Evolutionary conservation across 768 basidiomycete genomes (phyloP).

Genomic region (Russula griseocarnosa): DNA sequence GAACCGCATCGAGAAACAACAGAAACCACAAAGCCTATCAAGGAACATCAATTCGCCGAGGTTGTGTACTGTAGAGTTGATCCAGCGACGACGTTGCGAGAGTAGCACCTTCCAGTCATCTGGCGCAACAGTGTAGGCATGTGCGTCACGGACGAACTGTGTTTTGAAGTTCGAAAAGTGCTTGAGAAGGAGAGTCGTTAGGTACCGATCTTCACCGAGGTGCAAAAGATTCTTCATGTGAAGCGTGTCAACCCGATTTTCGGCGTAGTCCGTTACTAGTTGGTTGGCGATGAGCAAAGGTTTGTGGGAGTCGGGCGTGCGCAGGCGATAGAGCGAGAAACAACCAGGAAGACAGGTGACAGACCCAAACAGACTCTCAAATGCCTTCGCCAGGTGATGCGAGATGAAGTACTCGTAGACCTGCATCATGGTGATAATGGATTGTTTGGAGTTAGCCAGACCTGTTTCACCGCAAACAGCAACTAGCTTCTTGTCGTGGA

Average conservation of each 20-base stretch:
- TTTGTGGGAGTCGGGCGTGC: constrained; percentile 93
- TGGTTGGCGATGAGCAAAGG: constrained; percentile 90
- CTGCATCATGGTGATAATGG: constrained; percentile 97
- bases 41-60: constrained; percentile 88
- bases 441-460: constrained; percentile 90
- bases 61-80: constrained; percentile 99
- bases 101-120: constrained; percentile 92
- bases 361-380: constrained; percentile 94
- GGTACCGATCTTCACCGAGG: constrained; percentile 97
- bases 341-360: constrained; percentile 99
- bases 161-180: constrained; percentile 94
- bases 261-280: constrained; percentile 88
- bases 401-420: constrained; percentile 99
- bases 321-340: constrained; percentile 94
- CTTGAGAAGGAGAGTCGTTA: constrained; percentile 93
- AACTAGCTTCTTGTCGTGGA: constrained; percentile 91
- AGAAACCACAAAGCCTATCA: constrained; percentile 92
- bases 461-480: constrained; percentile 96
- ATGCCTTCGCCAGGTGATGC: constrained; percentile 97
- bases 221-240: constrained; percentile 99
- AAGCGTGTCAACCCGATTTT: constrained; percentile 93
- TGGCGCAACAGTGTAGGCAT: constrained; percentile 91
- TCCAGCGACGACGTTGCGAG: constrained; percentile 98
- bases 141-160: constrained; percentile 91
- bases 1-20: constrained; percentile 99